Percentiles rank a stretch among this genome's conserved stretches.
Conservation (phyloP, 2,329 filamentous ascomycete species). For the Calonectria hongkongensis region DNA sequence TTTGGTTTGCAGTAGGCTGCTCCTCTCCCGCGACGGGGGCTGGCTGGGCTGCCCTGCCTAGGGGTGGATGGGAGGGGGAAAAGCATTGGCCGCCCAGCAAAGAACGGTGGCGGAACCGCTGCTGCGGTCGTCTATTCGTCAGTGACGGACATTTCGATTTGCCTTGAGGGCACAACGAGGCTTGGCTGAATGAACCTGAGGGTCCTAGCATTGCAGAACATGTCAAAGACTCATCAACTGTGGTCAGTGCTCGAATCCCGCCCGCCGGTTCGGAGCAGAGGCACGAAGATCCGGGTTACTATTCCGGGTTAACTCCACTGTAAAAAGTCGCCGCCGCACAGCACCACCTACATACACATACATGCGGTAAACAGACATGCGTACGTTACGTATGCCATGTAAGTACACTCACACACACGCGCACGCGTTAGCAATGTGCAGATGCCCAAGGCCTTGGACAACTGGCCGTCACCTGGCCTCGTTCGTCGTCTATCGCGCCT, state of each 20-base stretch:
- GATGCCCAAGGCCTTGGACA: conserved; percentile 9
- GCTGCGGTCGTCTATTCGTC: conserved; percentile 1
- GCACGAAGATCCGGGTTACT: conserved; percentile 10
- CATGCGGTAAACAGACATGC: conserved; percentile 6
- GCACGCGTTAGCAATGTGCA: conserved; percentile 15
- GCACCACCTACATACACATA: background rate
- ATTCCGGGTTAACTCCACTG: conserved; percentile 10
- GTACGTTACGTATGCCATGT: conserved; percentile 1
- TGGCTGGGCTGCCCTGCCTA: conserved; percentile 15
- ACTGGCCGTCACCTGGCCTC: conserved; percentile 26
- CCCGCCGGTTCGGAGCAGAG: conserved; percentile 16
- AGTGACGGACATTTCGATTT: conserved; percentile 17
- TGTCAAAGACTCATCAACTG: conserved; percentile 1
- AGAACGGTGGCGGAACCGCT: conserved; percentile 15
- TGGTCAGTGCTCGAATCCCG: conserved; percentile 22
- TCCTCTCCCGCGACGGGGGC: conserved; percentile 19
- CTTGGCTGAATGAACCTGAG: conserved; percentile 10
- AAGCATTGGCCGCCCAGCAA: background rate
- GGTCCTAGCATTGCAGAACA: background rate
- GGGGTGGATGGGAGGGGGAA: background rate
- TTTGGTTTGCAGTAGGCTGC: conserved; percentile 25
- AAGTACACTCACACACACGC: background rate
- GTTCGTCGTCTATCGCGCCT: conserved; percentile 36
- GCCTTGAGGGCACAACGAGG: conserved; percentile 10
- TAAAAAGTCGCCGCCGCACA: conserved; percentile 17